These are phyloP conservation scores for Venturia pyrina DNA, from an alignment of 2,329 filamentous ascomycete species.

Conservation along the genomic window DNA sequence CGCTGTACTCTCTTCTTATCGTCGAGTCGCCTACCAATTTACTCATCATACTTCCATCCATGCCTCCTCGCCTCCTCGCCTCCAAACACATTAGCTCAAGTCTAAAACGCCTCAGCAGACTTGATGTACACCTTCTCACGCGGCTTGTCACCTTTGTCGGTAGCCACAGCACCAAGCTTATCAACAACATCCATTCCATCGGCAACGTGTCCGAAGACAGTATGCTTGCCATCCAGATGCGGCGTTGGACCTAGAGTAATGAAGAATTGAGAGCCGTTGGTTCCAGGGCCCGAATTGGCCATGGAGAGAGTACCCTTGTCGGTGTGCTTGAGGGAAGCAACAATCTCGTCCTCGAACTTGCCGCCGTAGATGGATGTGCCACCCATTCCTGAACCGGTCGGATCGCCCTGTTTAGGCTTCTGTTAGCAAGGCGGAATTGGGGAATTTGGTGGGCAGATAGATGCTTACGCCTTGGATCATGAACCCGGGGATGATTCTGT, in stretches of 20 bases:
- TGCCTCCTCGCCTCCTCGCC: neutral
- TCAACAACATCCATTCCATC: constrained; percentile 91
- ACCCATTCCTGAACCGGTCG: constrained; percentile 82
- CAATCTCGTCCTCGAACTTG: constrained; percentile 81
- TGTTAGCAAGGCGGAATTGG: neutral
- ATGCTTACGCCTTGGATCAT: constrained; percentile 44
- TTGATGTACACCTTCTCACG: constrained; percentile 3
- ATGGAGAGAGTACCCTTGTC: constrained; percentile 85
- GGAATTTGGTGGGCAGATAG: neutral
- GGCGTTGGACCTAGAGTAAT: constrained; percentile 75
- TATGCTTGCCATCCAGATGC: constrained; percentile 82
- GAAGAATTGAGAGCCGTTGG: constrained; percentile 96
- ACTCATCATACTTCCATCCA: neutral
- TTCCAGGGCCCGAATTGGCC: constrained; percentile 76
- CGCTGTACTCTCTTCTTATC: neutral
- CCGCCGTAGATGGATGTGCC: constrained; percentile 87
- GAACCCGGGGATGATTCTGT: constrained; percentile 83
- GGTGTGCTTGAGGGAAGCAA: constrained; percentile 87
- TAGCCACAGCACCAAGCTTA: constrained; percentile 82
- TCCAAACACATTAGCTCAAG: neutral
- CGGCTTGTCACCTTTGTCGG: constrained; percentile 36
- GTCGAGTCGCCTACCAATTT: neutral
- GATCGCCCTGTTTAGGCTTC: constrained; percentile 72
- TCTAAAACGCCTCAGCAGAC: neutral
- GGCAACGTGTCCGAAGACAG: constrained; percentile 82